phyloP scores from a whole-genome alignment of 139 green algal genomes.

The Limnomonas spitsbergensis region DNA sequence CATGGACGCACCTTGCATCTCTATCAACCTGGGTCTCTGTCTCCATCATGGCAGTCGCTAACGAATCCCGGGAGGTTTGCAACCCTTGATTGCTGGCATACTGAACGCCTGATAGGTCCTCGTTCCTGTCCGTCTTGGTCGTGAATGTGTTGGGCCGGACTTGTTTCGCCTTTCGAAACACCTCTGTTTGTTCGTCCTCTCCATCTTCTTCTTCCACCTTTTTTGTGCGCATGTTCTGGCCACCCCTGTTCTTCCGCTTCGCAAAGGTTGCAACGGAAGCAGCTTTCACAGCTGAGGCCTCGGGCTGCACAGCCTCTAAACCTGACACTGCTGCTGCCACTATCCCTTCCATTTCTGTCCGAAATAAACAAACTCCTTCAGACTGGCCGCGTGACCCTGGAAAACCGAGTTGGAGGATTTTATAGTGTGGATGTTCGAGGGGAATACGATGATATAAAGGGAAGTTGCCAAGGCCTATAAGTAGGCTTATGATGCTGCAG shows the following conservation, averaged over 20 bases:
- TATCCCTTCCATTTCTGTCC: no score
- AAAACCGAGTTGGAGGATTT: no score
- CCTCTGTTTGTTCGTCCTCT: conserved; percentile 18
- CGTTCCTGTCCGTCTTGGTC: conserved; percentile 30
- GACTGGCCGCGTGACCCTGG: no score
- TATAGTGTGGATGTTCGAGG: no score
- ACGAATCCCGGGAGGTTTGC: conserved; percentile 40
- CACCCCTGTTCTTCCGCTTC: conserved; percentile 39
- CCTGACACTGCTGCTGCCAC: no score
- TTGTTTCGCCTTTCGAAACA: conserved; percentile 48
- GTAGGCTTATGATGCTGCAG: no score
- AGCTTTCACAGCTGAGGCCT: conserved; percentile 17
- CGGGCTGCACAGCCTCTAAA: no score
- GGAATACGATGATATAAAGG: no score
- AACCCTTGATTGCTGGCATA: conserved; percentile 36
- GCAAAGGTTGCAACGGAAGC: conserved; percentile 16
- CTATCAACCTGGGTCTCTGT: conserved; percentile 76
- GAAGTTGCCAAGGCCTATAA: no score
- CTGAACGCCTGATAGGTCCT: conserved; percentile 24
- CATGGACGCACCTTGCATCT: conserved; percentile 55
- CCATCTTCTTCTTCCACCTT: conserved; percentile 29
- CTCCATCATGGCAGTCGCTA: conserved; percentile 63
- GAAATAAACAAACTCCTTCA: no score
- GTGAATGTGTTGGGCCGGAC: conserved; percentile 7
- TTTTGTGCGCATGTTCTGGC: conserved; percentile 65